phyloP scores from a whole-genome alignment of 2,329 filamentous ascomycete species.

The Cladosporium halotolerans region DNA sequence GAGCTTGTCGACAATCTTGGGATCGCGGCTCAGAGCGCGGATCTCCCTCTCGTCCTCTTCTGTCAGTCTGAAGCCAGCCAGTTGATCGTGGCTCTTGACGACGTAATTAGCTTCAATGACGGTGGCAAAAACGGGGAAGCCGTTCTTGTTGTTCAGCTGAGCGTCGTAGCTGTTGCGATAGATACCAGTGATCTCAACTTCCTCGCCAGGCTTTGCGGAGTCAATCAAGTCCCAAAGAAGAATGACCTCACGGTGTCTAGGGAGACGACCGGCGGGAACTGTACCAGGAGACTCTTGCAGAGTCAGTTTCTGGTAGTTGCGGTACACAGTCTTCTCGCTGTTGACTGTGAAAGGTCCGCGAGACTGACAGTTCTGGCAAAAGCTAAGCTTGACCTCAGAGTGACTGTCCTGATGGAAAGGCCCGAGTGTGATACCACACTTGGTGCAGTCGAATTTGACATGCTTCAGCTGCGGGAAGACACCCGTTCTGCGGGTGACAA shows the following conservation, averaged over 20 bases:
- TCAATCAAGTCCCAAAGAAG: constrained; percentile 96
- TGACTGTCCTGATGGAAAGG: constrained; percentile 98
- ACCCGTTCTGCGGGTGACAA: constrained; percentile 87
- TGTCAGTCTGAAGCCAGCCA: constrained; percentile 90
- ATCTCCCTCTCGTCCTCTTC: constrained; percentile 93
- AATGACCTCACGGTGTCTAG: constrained; percentile 88
- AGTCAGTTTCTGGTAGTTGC: constrained; percentile 97
- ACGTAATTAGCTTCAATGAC: constrained; percentile 97
- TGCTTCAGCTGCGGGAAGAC: constrained; percentile 98
- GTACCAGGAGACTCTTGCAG: constrained; percentile 96
- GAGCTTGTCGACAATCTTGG: constrained; percentile 87
- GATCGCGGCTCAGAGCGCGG: constrained; percentile 78
- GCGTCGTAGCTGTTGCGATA: constrained; percentile 99
- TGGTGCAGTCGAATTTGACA: constrained; percentile 94
- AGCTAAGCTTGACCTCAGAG: constrained; percentile 90
- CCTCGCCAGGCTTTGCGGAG: constrained; percentile 91
- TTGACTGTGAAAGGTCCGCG: constrained; percentile 92
- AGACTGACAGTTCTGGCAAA: constrained; percentile 93
- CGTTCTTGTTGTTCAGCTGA: constrained; percentile 95
- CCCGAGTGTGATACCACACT: constrained; percentile 84
- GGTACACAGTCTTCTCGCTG: constrained; percentile 95
- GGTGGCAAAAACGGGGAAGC: constrained; percentile 96
- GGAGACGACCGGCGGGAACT: constrained; percentile 89
- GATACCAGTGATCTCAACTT: constrained; percentile 93
- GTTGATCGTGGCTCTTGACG: constrained; percentile 93